Evolutionary conservation across 192 early-diverging fungal genomes (phyloP).

Genomic region (Backusella circina): DNA sequence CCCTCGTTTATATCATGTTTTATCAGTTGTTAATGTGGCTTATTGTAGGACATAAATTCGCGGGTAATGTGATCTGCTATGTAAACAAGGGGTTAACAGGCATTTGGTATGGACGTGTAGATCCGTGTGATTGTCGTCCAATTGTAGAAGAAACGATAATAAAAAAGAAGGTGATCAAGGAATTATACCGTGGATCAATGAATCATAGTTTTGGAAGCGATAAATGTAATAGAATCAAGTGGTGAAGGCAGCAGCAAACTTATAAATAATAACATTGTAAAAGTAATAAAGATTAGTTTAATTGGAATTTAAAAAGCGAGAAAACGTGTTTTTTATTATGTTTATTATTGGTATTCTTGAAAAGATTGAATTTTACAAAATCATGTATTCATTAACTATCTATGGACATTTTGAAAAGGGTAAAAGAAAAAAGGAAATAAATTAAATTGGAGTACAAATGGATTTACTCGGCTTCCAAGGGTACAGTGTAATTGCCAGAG

Average conservation of each 20-base stretch:
- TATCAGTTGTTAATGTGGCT: neutral
- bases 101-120: conserved; percentile 59
- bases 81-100: conserved; percentile 40
- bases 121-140: conserved; percentile 42
- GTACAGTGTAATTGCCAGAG: conserved; percentile 8
- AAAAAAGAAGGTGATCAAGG: conserved; percentile 45
- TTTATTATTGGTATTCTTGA: neutral
- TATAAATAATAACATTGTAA: neutral
- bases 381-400: neutral
- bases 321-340: neutral
- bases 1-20: neutral
- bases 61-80: conserved; percentile 56
- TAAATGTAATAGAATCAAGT: conserved; percentile 19
- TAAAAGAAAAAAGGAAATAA: neutral
- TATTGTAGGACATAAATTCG: conserved; percentile 54
- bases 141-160: conserved; percentile 53
- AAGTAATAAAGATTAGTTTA: neutral
- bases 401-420: neutral
- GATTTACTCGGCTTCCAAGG: conserved; percentile 26
- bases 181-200: conserved; percentile 54
- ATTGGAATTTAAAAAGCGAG: neutral
- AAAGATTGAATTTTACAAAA: neutral
- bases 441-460: neutral
- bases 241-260: neutral
- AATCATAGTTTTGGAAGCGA: conserved; percentile 41